Evolutionary conservation across 2,329 filamentous ascomycete species (phyloP).

Genomic region (Cladosporium sp.): DNA sequence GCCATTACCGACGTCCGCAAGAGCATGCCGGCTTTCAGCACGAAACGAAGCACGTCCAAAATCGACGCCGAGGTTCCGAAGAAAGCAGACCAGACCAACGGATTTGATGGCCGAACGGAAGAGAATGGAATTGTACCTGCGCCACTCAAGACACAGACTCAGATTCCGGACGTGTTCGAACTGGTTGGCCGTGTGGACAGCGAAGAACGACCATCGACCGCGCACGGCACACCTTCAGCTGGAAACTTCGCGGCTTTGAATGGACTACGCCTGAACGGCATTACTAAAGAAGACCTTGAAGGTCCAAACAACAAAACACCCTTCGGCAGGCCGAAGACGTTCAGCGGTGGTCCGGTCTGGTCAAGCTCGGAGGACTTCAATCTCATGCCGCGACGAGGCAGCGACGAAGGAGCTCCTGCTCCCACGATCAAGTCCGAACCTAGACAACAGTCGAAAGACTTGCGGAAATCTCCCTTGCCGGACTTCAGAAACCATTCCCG

Average conservation of each 20-base stretch:
- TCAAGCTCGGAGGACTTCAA: background rate
- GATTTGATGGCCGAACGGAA: constrained; percentile 12
- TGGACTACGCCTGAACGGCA: constrained; percentile 30
- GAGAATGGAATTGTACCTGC: background rate
- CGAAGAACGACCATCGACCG: constrained; percentile 21
- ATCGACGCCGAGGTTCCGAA: constrained; percentile 17
- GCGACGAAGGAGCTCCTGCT: constrained; percentile 2
- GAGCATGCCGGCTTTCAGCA: constrained; percentile 23
- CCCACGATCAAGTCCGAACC: constrained; percentile 2
- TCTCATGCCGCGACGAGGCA: background rate
- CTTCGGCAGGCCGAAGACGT: constrained; percentile 24
- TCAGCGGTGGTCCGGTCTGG: constrained; percentile 17
- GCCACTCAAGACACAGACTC: background rate
- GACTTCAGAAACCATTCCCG: background rate
- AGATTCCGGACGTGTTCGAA: constrained; percentile 22
- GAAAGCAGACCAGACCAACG: background rate
- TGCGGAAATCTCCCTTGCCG: background rate
- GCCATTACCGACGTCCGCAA: constrained; percentile 29
- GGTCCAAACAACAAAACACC: constrained; percentile 12
- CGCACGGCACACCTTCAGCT: constrained; percentile 15
- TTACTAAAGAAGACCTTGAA: constrained; percentile 23
- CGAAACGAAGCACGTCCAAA: constrained; percentile 20
- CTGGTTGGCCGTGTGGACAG: constrained; percentile 19
- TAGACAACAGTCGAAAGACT: background rate
- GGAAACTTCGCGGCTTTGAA: constrained; percentile 21